A percentile compares a stretch with the other conserved stretches of the same genome.
These are phyloP conservation scores for Endoconidiophora laricicola DNA, from an alignment of 2,329 filamentous ascomycete species.

Conservation along the genomic window DNA sequence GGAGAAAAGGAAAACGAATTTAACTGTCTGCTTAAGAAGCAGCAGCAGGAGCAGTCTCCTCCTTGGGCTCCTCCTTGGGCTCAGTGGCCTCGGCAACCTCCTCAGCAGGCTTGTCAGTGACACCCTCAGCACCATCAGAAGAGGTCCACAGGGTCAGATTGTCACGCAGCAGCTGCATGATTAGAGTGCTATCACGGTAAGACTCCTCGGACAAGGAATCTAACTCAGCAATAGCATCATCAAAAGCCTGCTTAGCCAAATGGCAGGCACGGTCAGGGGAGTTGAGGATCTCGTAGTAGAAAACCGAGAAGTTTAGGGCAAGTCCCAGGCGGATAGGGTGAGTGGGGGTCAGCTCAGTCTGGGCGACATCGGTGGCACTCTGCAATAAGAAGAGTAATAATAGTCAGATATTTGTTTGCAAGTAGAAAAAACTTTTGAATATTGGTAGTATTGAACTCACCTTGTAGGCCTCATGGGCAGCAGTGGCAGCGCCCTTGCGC, in stretches of 20 bases:
- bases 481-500: constrained; percentile 74
- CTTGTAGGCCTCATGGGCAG: constrained; percentile 94
- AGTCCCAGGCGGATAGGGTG: constrained; percentile 97
- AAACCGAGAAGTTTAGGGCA: constrained; percentile 97
- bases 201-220: constrained; percentile 96
- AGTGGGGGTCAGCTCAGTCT: constrained; percentile 91
- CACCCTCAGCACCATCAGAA: constrained; percentile 69
- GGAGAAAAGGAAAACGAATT: constrained; percentile 1
- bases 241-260: constrained; percentile 96
- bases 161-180: constrained; percentile 98
- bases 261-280: constrained; percentile 96
- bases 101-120: constrained; percentile 43
- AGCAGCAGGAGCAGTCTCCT: constrained; percentile 26
- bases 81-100: constrained; percentile 36
- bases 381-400: constrained; percentile 22
- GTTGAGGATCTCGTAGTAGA: constrained; percentile 99
- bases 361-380: constrained; percentile 96
- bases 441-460: constrained; percentile 30
- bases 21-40: constrained; percentile 9
- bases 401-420: constrained; percentile 3
- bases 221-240: constrained; percentile 97
- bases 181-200: constrained; percentile 96
- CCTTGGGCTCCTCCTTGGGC: constrained; percentile 32
- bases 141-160: constrained; percentile 98
- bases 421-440: background rate